Base-by-base conservation (phyloP, 371 early-diverging fungal genomes). In the Syncephalastrum monosporum region DNA sequence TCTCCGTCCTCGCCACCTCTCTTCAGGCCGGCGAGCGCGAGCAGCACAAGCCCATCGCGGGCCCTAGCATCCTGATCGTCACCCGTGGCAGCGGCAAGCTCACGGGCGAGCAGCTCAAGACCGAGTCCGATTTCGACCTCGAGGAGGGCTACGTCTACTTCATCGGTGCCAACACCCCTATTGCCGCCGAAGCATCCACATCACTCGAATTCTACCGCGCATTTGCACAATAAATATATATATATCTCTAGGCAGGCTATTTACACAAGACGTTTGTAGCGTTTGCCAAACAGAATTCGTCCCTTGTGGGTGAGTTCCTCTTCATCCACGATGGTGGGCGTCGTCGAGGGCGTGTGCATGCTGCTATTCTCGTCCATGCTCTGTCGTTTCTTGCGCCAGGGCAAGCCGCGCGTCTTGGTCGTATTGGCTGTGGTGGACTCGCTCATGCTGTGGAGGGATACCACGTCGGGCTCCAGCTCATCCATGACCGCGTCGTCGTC, bases 61-160 rank as follows among this genome's bases (percentile, higher is more conserved):
- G 98, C 1, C 98, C 98, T 4, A 90, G 90, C 61, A 76, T 96
- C 17, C 47, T 95, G 17, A 80, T 97, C 57, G 93, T 91, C 0
- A 91, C 91, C 14, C 73, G 82, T 12, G 97, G 97, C 4, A 55
- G 63, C 55, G 64, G 71, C 21, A 53, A 63, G 27, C 33, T 69
- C 53, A 17, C 48, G 55, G 63, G 65, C 47, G 53, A 76, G 24
- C 56, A 41, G 14, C 59, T 59, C 15, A 70, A 72, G 23, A 50
- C 47, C 4, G 67, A 70, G 21, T 49, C 54, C 0, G 25, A 29
- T 24, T 63, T 54, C 52, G 48, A 53, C 12, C 59, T 86, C 24
- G 58, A 71, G 19, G 71, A 75, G 50, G 90, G 90, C 10, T 75
- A 77, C 41, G 84, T 89, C 29, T 89, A 80, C 56, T 89, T 87